These are phyloP conservation scores for Arthrobotrys megalospora DNA, from an alignment of 2,329 filamentous ascomycete species.

Conservation along the genomic window DNA sequence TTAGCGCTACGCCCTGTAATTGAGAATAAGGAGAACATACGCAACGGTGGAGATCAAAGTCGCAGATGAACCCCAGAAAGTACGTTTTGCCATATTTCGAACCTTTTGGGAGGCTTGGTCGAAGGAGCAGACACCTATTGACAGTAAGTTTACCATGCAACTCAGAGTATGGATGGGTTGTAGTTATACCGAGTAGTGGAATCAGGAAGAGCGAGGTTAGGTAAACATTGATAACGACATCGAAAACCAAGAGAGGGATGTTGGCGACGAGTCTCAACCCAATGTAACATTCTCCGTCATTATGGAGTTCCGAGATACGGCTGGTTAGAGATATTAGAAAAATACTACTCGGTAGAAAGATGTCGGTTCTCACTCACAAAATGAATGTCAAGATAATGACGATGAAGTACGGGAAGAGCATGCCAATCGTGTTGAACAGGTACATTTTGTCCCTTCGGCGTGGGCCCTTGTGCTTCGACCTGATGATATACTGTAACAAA, in stretches of 20 bases:
- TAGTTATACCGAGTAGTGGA: slow-evolving; percentile 71
- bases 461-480: slow-evolving; percentile 69
- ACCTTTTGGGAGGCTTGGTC: slow-evolving; percentile 65
- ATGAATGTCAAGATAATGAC: slow-evolving; percentile 75
- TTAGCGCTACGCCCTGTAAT: slow-evolving; percentile 7
- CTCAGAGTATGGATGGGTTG: slow-evolving; percentile 3
- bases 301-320: slow-evolving; percentile 73
- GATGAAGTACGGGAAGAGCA: slow-evolving; percentile 68
- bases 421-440: slow-evolving; percentile 75
- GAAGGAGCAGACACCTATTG: slow-evolving; percentile 63
- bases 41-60: slow-evolving; percentile 74
- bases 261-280: slow-evolving; percentile 75
- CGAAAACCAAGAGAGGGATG: slow-evolving; percentile 75
- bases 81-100: slow-evolving; percentile 73
- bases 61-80: slow-evolving; percentile 74
- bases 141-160: slow-evolving; percentile 21
- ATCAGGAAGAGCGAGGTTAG: slow-evolving; percentile 76
- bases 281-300: slow-evolving; percentile 74
- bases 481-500: slow-evolving; percentile 71
- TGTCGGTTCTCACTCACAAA: slow-evolving; percentile 70
- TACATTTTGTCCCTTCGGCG: slow-evolving; percentile 75
- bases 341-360: too few species aligned
- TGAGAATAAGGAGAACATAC: slow-evolving; percentile 67
- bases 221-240: slow-evolving; percentile 76
- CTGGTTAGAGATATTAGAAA: slow-evolving; percentile 65